Base-by-base conservation (phyloP, 1,284 basidiomycete genomes). In the Fomitopsis schrenkii region DNA sequence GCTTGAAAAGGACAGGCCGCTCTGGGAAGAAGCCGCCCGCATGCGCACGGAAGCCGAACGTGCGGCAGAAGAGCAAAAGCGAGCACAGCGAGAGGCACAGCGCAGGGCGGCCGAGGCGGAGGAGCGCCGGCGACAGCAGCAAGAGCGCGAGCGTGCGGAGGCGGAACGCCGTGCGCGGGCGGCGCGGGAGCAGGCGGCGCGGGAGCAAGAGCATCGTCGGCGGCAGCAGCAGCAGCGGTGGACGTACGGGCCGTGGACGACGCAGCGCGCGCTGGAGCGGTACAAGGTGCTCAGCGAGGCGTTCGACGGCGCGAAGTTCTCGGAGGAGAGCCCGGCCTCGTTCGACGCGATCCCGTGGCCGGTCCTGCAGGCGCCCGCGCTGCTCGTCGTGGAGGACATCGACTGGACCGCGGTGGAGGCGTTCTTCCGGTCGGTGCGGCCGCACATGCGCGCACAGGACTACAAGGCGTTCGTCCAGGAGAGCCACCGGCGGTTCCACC, bases 311-410 rank as follows among this genome's bases (percentile, higher is more conserved):
- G 75, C 81, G 3, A 85, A 81, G 64, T 90, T 86, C 74, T 75
- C 79, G 2, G 62, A 72, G 22, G 76, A 78, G 26, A 74, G 79
- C 17, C 83, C 83, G 4, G 71, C 90, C 12, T 74, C 78, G 1
- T 85, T 86, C 64, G 80, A 84, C 50, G 79, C 78, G 41, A 77
- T 92, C 38, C 90, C 90, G 0, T 92, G 90, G 90, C 90, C 90
- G 2, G 81, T 87, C 19, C 71, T 92, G 44, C 75, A 77, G 48
- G 71, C 79, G 26, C 86, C 86, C 0, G 70, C 74, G 17, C 68
- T 71, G 33, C 81, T 86, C 60, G 77, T 78, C 6, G 74, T 87
- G 1, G 83, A 87, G 67, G 86, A 90, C 65, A 77, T 91, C 55
- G 84, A 86, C 61, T 90, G 86, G 86, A 71, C 77, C 15, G 76